Percentiles rank a stretch among this genome's conserved stretches.
phyloP scores from a whole-genome alignment of 1,284 basidiomycete genomes.

The Puccinia hordei region DNA sequence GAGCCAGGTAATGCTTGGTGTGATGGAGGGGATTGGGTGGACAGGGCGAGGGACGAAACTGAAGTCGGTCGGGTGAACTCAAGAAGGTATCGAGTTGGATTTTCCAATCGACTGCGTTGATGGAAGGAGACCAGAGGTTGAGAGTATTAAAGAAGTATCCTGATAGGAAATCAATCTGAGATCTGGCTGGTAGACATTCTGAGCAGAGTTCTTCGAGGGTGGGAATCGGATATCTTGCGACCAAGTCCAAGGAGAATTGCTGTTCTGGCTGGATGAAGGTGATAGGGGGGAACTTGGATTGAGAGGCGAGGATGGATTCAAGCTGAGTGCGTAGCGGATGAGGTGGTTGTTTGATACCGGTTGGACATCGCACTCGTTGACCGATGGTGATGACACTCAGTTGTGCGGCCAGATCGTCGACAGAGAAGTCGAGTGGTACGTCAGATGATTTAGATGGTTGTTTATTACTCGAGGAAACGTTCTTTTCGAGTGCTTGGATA shows the following conservation, averaged over 20 bases:
- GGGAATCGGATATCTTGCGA: constrained; percentile 8
- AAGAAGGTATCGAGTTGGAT: constrained; percentile 14
- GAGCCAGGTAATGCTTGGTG: constrained; percentile 26
- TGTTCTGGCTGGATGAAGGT: constrained; percentile 15
- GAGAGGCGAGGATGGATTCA: constrained; percentile 32
- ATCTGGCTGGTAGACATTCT: constrained; percentile 7
- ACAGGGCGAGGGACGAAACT: constrained; percentile 10
- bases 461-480: background rate
- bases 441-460: background rate
- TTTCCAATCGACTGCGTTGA: constrained; percentile 31
- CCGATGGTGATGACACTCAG: constrained; percentile 42
- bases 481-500: constrained; percentile 29
- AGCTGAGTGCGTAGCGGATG: constrained; percentile 21
- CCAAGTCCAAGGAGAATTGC: constrained; percentile 25
- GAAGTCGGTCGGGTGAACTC: constrained; percentile 9
- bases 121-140: constrained; percentile 21
- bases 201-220: constrained; percentile 28
- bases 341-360: background rate
- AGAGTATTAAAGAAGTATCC: constrained; percentile 17
- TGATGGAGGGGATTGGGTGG: background rate
- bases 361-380: background rate
- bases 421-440: constrained; percentile 8
- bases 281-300: background rate
- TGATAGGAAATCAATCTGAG: constrained; percentile 8
- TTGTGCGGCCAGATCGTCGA: constrained; percentile 39